phyloP scores from a whole-genome alignment of 2,329 filamentous ascomycete species.

The Westerdykella sp. region DNA sequence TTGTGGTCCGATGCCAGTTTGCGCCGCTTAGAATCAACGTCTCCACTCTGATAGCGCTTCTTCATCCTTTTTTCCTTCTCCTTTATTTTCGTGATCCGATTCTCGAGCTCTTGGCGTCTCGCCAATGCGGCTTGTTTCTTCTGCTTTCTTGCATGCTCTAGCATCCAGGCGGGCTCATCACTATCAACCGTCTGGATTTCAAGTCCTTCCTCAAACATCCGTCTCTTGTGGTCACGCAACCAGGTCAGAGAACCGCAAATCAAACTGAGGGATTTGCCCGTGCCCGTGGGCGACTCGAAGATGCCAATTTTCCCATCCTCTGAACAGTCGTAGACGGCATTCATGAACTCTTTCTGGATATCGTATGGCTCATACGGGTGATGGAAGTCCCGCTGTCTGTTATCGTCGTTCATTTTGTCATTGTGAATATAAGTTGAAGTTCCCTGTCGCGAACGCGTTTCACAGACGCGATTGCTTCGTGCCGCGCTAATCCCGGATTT shows the following conservation, averaged over 20 bases:
- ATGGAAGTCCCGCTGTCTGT: conserved; percentile 56
- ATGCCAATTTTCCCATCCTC: conserved; percentile 77
- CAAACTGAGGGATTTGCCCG: conserved; percentile 85
- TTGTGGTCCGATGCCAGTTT: conserved; percentile 11
- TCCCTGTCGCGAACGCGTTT: background rate
- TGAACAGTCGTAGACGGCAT: conserved; percentile 69
- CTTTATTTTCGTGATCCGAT: conserved; percentile 59
- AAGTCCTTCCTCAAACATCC: conserved; percentile 50
- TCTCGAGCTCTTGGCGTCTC: conserved; percentile 66
- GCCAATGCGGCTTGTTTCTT: conserved; percentile 61
- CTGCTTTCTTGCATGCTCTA: conserved; percentile 66
- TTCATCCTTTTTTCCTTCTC: conserved; percentile 56
- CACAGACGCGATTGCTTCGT: too few relatives aligned
- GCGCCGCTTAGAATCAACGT: conserved; percentile 43
- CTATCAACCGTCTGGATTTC: conserved; percentile 44
- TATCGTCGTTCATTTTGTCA: conserved; percentile 14
- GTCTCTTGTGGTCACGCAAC: conserved; percentile 75
- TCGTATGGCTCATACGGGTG: conserved; percentile 84
- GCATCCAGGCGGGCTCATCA: conserved; percentile 78
- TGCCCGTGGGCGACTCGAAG: conserved; percentile 89
- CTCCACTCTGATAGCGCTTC: conserved; percentile 46
- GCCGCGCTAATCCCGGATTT: too few relatives aligned
- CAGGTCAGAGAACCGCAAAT: conserved; percentile 87
- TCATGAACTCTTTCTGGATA: conserved; percentile 86
- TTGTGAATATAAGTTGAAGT: background rate